Evolutionary conservation across 208 protist genomes (phyloP).

Genomic region (Trypanosoma rangeli): DNA sequence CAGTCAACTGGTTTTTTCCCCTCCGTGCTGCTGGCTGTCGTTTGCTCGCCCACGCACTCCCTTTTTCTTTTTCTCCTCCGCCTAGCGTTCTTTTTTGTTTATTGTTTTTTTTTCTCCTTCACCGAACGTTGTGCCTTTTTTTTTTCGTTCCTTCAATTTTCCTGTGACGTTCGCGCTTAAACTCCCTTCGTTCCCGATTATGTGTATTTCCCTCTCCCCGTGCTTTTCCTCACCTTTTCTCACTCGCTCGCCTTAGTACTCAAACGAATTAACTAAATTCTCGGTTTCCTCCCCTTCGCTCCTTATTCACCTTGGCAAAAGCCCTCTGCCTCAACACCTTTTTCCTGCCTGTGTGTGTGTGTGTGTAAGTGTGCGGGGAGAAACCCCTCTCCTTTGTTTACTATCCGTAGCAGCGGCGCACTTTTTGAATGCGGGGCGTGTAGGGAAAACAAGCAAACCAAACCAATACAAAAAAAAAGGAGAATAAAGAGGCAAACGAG

Average conservation of each 20-base stretch:
- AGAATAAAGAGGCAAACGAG: slow-evolving; percentile 20
- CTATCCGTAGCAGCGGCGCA: slow-evolving; percentile 10
- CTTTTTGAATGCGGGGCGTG: background rate
- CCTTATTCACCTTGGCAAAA: no score
- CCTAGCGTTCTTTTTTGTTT: background rate
- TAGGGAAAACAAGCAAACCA: slow-evolving; percentile 1
- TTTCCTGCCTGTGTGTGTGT: no score
- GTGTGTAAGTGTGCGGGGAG: no score
- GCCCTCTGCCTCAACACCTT: no score
- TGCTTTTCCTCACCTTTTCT: background rate
- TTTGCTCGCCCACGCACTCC: background rate
- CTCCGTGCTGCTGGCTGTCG: no score
- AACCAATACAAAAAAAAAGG: slow-evolving; percentile 14
- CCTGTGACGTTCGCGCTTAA: slow-evolving; percentile 3
- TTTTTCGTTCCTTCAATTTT: background rate
- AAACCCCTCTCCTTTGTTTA: background rate
- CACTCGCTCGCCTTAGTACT: background rate
- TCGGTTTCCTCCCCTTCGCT: no score
- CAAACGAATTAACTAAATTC: no score
- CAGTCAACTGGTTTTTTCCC: no score
- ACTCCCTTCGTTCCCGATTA: background rate
- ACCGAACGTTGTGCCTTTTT: background rate
- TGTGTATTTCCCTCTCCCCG: background rate
- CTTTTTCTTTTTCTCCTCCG: slow-evolving; percentile 2
- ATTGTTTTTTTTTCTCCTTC: background rate